A percentile compares a stretch with the other conserved stretches of the same genome.
Conservation (phyloP, 164 flowering plant species). For the Malania oleifera region DNA sequence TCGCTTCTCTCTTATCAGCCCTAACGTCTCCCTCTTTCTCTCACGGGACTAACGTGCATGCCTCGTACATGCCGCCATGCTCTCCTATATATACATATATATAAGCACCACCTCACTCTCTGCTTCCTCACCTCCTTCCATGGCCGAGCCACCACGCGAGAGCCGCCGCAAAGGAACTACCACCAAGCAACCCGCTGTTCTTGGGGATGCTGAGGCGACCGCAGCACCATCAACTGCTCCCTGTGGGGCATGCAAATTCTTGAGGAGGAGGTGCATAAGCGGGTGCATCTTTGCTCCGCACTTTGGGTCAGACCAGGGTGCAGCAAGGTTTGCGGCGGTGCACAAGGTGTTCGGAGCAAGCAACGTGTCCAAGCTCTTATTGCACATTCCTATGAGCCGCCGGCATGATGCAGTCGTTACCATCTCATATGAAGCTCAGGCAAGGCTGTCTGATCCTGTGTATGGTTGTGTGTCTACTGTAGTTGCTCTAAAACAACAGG, state of each 20-base stretch:
- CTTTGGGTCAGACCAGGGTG: slow-evolving; percentile 86
- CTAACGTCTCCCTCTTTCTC: slow-evolving; percentile 29
- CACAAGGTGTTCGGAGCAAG: slow-evolving; percentile 95
- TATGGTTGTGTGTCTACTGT: slow-evolving; percentile 92
- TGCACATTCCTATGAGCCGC: slow-evolving; percentile 62
- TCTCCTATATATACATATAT: slow-evolving; percentile 17
- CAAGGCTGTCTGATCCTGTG: slow-evolving; percentile 85
- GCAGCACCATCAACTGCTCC: slow-evolving; percentile 33
- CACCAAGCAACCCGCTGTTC: slow-evolving; percentile 18
- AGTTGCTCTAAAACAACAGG: slow-evolving; percentile 91
- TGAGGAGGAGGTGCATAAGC: slow-evolving; percentile 73
- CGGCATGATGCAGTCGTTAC: slow-evolving; percentile 85
- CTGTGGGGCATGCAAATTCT: slow-evolving; percentile 93
- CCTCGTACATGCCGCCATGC: slow-evolving; percentile 8
- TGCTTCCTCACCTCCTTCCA: slow-evolving; percentile 7
- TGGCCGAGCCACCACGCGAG: slow-evolving; percentile 24
- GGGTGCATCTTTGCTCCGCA: slow-evolving; percentile 90
- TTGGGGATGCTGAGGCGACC: neutral
- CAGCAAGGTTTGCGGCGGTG: slow-evolving; percentile 83
- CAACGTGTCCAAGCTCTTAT: slow-evolving; percentile 76
- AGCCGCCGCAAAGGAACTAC: slow-evolving; percentile 15
- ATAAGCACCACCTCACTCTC: slow-evolving; percentile 21
- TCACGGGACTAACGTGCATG: slow-evolving; percentile 81
- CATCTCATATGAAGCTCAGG: slow-evolving; percentile 82
- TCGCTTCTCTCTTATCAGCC: slow-evolving; percentile 21